Percentiles rank a stretch among this genome's conserved stretches.
phyloP scores from a whole-genome alignment of 352 stramenopile species.

The Globisporangium cystogenes region DNA sequence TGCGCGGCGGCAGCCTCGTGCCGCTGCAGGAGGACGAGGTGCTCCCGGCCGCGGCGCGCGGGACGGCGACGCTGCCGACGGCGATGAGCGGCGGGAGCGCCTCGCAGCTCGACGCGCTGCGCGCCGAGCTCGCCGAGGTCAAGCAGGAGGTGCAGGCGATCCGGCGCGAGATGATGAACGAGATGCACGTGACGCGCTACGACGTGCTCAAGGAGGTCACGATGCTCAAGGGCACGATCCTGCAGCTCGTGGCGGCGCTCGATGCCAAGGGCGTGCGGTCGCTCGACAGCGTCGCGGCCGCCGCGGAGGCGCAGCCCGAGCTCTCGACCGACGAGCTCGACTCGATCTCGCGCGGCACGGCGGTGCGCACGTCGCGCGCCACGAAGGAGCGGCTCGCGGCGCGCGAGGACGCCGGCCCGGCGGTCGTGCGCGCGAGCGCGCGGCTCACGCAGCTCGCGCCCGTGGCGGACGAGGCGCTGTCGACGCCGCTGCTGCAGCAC shows the following conservation, averaged over 20 bases:
- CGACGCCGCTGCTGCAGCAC: slow-evolving; percentile 49
- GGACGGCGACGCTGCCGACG: background rate
- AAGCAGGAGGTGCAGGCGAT: slow-evolving; percentile 64
- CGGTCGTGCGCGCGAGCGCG: slow-evolving; percentile 23
- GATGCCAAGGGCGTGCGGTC: slow-evolving; percentile 18
- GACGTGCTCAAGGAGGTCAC: slow-evolving; percentile 82
- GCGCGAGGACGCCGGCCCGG: slow-evolving; percentile 14
- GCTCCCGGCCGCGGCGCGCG: slow-evolving; percentile 18
- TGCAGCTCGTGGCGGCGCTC: slow-evolving; percentile 41
- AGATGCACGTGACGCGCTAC: slow-evolving; percentile 78
- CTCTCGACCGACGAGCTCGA: slow-evolving; percentile 38
- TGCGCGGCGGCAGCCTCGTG: slow-evolving; percentile 42
- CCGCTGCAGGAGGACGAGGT: slow-evolving; percentile 56
- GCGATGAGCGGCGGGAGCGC: background rate
- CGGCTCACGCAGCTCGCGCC: slow-evolving; percentile 59
- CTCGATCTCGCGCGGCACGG: slow-evolving; percentile 38
- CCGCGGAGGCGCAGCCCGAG: slow-evolving; percentile 10
- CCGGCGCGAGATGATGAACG: slow-evolving; percentile 78
- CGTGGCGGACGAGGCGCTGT: slow-evolving; percentile 62
- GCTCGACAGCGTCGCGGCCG: slow-evolving; percentile 10
- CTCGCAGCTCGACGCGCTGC: slow-evolving; percentile 32
- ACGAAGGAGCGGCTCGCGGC: slow-evolving; percentile 45
- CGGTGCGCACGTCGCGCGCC: slow-evolving; percentile 38
- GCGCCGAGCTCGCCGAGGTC: slow-evolving; percentile 48
- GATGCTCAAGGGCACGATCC: slow-evolving; percentile 74